phyloP scores from a whole-genome alignment of 805 yeast species.

The Zygotorulaspora chibaensis region DNA sequence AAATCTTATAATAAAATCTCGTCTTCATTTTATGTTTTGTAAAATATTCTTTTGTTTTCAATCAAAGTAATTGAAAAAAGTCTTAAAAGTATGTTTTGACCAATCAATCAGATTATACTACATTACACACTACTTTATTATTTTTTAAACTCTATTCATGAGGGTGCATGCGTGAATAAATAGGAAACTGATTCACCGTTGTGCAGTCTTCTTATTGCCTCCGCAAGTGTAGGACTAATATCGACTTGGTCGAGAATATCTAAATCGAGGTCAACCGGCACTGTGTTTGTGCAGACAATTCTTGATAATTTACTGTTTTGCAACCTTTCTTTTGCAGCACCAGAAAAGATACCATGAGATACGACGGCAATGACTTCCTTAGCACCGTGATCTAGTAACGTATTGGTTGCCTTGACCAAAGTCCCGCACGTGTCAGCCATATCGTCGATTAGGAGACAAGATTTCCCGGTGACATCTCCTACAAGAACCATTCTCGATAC shows the following conservation, averaged over 20 bases:
- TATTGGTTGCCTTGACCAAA: conserved; percentile 88
- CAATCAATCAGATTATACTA: neutral
- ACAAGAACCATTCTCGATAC: conserved; percentile 93
- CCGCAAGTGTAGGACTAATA: conserved; percentile 83
- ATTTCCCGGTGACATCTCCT: conserved; percentile 83
- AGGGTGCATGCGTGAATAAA: conserved; percentile 67
- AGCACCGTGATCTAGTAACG: conserved; percentile 76
- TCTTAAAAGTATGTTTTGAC: neutral
- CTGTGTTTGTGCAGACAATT: conserved; percentile 89
- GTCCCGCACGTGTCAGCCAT: conserved; percentile 99
- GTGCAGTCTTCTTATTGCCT: conserved; percentile 88
- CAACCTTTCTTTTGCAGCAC: conserved; percentile 72
- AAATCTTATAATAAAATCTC: neutral
- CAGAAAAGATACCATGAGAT: conserved; percentile 91
- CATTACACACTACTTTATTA: neutral
- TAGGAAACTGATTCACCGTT: conserved; percentile 95
- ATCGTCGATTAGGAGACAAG: conserved; percentile 87
- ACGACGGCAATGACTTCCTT: conserved; percentile 85
- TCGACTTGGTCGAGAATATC: conserved; percentile 76
- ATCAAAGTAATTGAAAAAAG: no score
- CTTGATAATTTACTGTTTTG: conserved; percentile 60
- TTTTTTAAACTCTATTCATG: conserved; percentile 1
- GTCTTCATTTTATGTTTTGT: neutral
- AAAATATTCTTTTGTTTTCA: neutral
- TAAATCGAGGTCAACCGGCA: conserved; percentile 69